Evolutionary conservation across 805 yeast genomes (phyloP).

Genomic region (Danielia reshetovae): DNA sequence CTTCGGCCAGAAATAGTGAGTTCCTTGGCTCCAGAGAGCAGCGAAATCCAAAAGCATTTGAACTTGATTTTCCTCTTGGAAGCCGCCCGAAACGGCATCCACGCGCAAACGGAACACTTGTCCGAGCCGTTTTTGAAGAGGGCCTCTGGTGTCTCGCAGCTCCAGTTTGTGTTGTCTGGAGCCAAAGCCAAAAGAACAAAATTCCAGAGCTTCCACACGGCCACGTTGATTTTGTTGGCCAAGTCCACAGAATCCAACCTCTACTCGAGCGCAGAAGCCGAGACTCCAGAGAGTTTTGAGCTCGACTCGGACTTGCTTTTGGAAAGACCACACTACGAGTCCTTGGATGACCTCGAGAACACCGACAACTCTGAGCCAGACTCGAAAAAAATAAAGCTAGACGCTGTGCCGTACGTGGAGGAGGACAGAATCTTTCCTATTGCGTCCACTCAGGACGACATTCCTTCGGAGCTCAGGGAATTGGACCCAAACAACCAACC

Average conservation of each 20-base stretch:
- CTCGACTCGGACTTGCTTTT: slow-evolving; percentile 74
- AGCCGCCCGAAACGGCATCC: slow-evolving; percentile 57
- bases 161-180: slow-evolving; percentile 73
- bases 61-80: slow-evolving; percentile 59
- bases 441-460: slow-evolving; percentile 56
- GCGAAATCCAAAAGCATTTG: slow-evolving; percentile 31
- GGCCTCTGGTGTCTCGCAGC: slow-evolving; percentile 56
- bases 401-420: slow-evolving; percentile 22
- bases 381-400: slow-evolving; percentile 38
- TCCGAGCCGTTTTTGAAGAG: slow-evolving; percentile 51
- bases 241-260: slow-evolving; percentile 34
- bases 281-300: slow-evolving; percentile 52
- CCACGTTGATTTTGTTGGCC: slow-evolving; percentile 77
- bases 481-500: slow-evolving; percentile 87
- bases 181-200: slow-evolving; percentile 85
- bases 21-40: slow-evolving; percentile 23
- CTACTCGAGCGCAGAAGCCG: slow-evolving; percentile 16
- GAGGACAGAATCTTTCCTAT: slow-evolving; percentile 50
- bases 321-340: slow-evolving; percentile 70
- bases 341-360: slow-evolving; percentile 45
- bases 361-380: slow-evolving; percentile 29
- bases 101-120: slow-evolving; percentile 60
- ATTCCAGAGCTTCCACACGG: slow-evolving; percentile 65
- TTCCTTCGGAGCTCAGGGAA: slow-evolving; percentile 49
- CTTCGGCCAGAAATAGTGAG: slow-evolving; percentile 31